Base-by-base conservation (phyloP, 2,329 filamentous ascomycete species). In the Lomentospora prolificans region DNA sequence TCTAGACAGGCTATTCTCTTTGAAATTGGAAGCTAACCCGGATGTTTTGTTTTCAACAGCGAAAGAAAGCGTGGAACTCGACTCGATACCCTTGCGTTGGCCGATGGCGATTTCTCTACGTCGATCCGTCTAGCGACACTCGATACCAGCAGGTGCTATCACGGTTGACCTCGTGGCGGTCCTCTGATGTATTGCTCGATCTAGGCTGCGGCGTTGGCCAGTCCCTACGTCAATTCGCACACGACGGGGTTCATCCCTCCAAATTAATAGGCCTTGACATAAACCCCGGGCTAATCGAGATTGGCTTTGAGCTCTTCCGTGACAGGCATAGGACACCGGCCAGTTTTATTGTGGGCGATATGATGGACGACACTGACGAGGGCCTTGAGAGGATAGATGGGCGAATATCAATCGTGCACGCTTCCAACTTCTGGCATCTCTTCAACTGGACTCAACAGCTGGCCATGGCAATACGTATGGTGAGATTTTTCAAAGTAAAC, bases 251-350 rank as follows among this genome's bases (percentile, higher is more conserved):
- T 6, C 66, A 73, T 24, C 68, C 72, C 4, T 64, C 69, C 14
- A 72, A 74, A 50, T 65, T 82, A n/a, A 75, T 74, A 57, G 79
- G 76, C 17, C 69, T 71, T 3, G 79, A 82, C 58, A 59, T 79
- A 3, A 70, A 75, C 46, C 61, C 70, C 19, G 68, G 68, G n/a
- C 79, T 82, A 60, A 71, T 82, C 54, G 72, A 80, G 9, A 65
- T 80, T n/a, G 81, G 81, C 27, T 82, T 84, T 64, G 80, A 85
- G 55, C 71, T 88, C 19, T 88, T 87, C 67, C 73, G 75, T 50
- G 85, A 86, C 58, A 57, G 60, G 17, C 60, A 59, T 14, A 60
- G 58, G 5, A 59, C 64, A 6, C 55, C 55, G 2, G 59, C 56
- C 1, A 10, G 31, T 48, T 81, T 83, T 59, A 66, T 83, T 28